These are phyloP conservation scores for Rhodotorula mucilaginosa DNA, from an alignment of 1,284 basidiomycete species.

Conservation along the genomic window DNA sequence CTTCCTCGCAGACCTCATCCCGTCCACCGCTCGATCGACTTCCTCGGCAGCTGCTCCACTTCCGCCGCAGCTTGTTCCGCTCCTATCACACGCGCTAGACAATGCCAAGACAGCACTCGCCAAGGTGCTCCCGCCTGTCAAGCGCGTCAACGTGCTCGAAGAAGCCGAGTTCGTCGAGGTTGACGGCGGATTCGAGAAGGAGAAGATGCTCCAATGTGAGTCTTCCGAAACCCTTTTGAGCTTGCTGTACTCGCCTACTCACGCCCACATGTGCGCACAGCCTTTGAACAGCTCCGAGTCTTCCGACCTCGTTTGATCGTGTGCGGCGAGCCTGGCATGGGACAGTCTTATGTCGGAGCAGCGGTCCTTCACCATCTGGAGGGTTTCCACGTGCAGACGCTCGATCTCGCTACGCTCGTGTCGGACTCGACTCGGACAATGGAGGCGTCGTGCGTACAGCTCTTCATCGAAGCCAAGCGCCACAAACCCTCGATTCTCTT, in stretches of 20 bases:
- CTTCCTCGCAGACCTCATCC: slow-evolving; percentile 68
- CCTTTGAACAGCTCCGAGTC: slow-evolving; percentile 84
- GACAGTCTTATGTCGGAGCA: slow-evolving; percentile 83
- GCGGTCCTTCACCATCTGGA: slow-evolving; percentile 91
- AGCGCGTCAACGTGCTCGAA: slow-evolving; percentile 62
- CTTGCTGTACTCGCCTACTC: not conserved
- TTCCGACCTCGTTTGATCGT: slow-evolving; percentile 87
- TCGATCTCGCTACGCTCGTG: slow-evolving; percentile 85
- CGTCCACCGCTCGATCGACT: slow-evolving; percentile 88
- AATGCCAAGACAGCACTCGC: slow-evolving; percentile 66
- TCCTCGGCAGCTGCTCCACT: slow-evolving; percentile 80
- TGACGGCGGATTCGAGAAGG: slow-evolving; percentile 51
- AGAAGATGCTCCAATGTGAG: slow-evolving; percentile 80
- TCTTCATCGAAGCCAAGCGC: slow-evolving; percentile 96
- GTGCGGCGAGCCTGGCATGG: slow-evolving; percentile 80
- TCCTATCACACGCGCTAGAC: slow-evolving; percentile 69
- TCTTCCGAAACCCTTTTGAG: too few relatives aligned
- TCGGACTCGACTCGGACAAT: slow-evolving; percentile 83
- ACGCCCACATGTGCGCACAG: slow-evolving; percentile 52
- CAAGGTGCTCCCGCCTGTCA: slow-evolving; percentile 49
- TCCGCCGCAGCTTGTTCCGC: slow-evolving; percentile 77
- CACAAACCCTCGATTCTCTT: slow-evolving; percentile 95
- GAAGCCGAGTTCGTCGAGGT: slow-evolving; percentile 80
- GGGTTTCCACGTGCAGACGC: slow-evolving; percentile 89
- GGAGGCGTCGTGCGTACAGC: slow-evolving; percentile 89